A percentile compares a stretch with the other conserved stretches of the same genome.
phyloP scores from a whole-genome alignment of 306 rosid species.

The Urtica urens region DNA sequence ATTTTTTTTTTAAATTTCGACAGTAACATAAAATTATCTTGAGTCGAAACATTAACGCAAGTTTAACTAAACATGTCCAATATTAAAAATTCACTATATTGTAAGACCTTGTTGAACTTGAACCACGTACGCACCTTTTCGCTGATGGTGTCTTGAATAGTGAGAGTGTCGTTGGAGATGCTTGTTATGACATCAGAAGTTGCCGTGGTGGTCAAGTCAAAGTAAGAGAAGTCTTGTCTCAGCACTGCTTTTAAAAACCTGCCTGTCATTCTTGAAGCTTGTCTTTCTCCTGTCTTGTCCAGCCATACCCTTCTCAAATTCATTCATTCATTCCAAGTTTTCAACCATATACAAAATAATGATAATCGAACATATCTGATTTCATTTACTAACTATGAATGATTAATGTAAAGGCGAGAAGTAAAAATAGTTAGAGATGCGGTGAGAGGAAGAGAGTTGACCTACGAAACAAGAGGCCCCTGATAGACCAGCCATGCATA shows the following conservation, averaged over 20 bases:
- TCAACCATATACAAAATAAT: no score
- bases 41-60: no score
- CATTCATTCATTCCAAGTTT: background rate
- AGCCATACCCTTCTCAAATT: conserved; percentile 27
- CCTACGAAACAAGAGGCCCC: conserved; percentile 14
- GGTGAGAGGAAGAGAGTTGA: no score
- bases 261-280: conserved; percentile 23
- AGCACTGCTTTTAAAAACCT: conserved; percentile 23
- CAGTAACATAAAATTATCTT: no score
- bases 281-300: conserved; percentile 32
- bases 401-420: background rate
- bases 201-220: conserved; percentile 11
- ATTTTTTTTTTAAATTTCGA: no score
- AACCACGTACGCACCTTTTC: no score
- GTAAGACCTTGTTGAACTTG: no score
- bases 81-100: no score
- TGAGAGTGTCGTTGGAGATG: conserved; percentile 17
- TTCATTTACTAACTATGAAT: no score
- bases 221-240: conserved; percentile 21
- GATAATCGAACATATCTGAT: no score
- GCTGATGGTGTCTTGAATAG: conserved; percentile 22
- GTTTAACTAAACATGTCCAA: no score
- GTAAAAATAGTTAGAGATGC: background rate
- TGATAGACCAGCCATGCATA: background rate
- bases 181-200: conserved; percentile 17